A percentile compares a stretch with the other conserved stretches of the same genome.
Evolutionary conservation across 2,329 filamentous ascomycete genomes (phyloP).

Genomic region (Calonectria ilicicola): DNA sequence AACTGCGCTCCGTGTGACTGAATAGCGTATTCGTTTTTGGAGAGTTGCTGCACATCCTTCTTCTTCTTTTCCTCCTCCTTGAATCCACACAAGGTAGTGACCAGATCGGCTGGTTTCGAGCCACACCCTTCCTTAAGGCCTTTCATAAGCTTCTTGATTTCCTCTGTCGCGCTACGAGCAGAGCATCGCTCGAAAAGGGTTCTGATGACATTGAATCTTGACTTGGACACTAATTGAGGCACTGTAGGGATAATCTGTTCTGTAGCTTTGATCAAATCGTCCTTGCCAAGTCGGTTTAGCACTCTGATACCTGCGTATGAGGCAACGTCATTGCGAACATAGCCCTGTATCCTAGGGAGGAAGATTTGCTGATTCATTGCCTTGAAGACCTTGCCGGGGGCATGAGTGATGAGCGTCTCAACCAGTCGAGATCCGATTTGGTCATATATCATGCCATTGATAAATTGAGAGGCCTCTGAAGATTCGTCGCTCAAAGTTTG

Average conservation of each 20-base stretch:
- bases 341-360: constrained; percentile 80
- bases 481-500: constrained; percentile 77
- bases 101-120: constrained; percentile 58
- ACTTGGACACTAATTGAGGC: constrained; percentile 77
- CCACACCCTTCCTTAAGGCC: constrained; percentile 63
- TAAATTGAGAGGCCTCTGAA: constrained; percentile 80
- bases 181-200: constrained; percentile 86
- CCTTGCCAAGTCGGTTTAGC: constrained; percentile 85
- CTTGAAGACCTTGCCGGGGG: constrained; percentile 92
- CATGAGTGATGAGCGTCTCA: constrained; percentile 84
- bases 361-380: constrained; percentile 84
- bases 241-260: constrained; percentile 80
- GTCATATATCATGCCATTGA: constrained; percentile 91
- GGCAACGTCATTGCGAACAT: constrained; percentile 91
- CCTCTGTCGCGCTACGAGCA: constrained; percentile 70
- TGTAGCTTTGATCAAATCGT: constrained; percentile 82
- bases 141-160: constrained; percentile 61
- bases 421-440: constrained; percentile 89
- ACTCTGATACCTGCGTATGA: constrained; percentile 88
- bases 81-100: constrained; percentile 63
- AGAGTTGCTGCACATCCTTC: constrained; percentile 52
- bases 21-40: constrained; percentile 68
- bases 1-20: constrained; percentile 83
- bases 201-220: constrained; percentile 82
- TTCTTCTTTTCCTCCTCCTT: constrained; percentile 52